A percentile compares a stretch with the other conserved stretches of the same genome.
phyloP scores from a whole-genome alignment of 202 grass and related monocot genomes.

The Schoenoplectus tabernaemontani region DNA sequence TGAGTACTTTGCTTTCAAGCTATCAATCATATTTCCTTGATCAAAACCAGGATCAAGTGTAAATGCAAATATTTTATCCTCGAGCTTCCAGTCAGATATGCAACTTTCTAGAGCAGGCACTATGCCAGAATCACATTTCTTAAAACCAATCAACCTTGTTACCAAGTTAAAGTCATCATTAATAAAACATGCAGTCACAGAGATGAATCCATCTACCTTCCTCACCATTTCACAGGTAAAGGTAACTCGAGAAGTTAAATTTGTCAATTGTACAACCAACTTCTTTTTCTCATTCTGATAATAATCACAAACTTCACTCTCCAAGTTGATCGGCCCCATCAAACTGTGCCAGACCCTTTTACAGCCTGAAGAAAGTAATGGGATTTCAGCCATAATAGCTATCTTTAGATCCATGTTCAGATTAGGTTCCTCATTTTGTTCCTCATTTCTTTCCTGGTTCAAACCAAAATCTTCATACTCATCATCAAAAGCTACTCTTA shows the following conservation, averaged over 20 bases:
- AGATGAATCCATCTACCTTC: background rate
- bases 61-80: slow-evolving; percentile 15
- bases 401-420: slow-evolving; percentile 9
- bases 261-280: slow-evolving; percentile 1
- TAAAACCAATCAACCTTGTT: slow-evolving; percentile 13
- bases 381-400: slow-evolving; percentile 19
- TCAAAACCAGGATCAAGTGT: slow-evolving; percentile 1
- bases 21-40: slow-evolving; percentile 1
- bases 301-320: slow-evolving; percentile 9
- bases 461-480: background rate
- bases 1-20: slow-evolving; percentile 11
- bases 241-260: slow-evolving; percentile 17
- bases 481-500: background rate
- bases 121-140: slow-evolving; percentile 3
- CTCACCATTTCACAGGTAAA: background rate
- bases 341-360: slow-evolving; percentile 7
- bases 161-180: background rate
- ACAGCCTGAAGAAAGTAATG: background rate
- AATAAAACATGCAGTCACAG: slow-evolving; percentile 8
- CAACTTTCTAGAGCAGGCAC: background rate
- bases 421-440: background rate
- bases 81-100: slow-evolving; percentile 1
- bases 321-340: background rate
- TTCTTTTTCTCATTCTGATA: slow-evolving; percentile 17
- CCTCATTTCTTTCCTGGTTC: no score